Evolutionary conservation across 257 asterid species (phyloP), one percentile per base, ranked within the genome.

Genomic region (Solanum pinnatisectum): DNA sequence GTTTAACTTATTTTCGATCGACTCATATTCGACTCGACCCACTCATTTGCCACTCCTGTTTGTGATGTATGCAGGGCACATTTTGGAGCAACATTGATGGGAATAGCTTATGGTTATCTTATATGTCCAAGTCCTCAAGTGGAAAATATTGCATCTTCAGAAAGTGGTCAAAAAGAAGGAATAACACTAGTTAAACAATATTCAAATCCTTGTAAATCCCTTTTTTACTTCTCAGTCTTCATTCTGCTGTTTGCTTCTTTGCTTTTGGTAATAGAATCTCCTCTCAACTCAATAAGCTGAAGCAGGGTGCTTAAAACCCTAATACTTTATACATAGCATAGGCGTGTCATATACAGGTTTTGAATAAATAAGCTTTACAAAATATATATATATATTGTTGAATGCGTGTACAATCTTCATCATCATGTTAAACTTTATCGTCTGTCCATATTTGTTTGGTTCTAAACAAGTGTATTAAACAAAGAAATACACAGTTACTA

Each of bases 141-240:
- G 91, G 94, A 94, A 56, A 95, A 94, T 59, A 33, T 72, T 72
- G 90, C 92, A 81, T 72, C 97, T 67, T 40, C 95, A 20, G 91
- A 91, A 87, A 84, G 87, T 52, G 87, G 93, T 36, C 92, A 86
- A 86, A 91, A 91, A 39, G 94, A 95, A 85, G 91, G 94, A 88
- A 93, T 93, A 77, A 89, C 92, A 27, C 88, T 96, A 2, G 90
- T 91, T 23, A 89, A 91, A 52, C 91, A 87, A 71, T 87, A 89
- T 86, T 93, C 95, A 11, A 93, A 92, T 93, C 96, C 96, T 56
- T 91, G 94, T 92, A 95, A 93, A 90, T 95, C 98, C 33, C 88
- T 94, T 6, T 2, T 89, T 9, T 96, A 83, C 91, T 95, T 96
- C 92, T 93, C 95, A 87, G 13, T 90, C 88, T 93, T 90, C 88